Conservation (phyloP, 2,329 filamentous ascomycete genomes). For the Pestalotiopsis sp. region DNA sequence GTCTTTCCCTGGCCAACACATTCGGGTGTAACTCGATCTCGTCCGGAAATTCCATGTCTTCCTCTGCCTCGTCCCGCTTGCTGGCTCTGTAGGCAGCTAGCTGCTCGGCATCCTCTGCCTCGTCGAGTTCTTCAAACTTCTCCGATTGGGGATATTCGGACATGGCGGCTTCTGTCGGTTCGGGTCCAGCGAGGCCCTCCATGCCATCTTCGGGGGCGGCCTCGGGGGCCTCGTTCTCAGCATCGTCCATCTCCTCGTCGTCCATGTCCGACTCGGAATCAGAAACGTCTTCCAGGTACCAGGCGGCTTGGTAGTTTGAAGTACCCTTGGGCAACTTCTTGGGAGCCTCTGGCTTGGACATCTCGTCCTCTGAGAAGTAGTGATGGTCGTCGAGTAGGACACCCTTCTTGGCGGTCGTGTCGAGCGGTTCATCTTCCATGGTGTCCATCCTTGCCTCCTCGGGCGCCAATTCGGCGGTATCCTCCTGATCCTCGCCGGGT, state of each 20-base stretch:
- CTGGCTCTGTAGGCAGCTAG: slow-evolving; percentile 79
- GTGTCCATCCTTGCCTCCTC: slow-evolving; percentile 77
- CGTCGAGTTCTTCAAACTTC: slow-evolving; percentile 84
- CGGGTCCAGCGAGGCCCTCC: slow-evolving; percentile 67
- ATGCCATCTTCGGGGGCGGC: slow-evolving; percentile 81
- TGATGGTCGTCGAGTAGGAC: slow-evolving; percentile 96
- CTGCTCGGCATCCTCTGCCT: slow-evolving; percentile 77
- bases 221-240: slow-evolving; percentile 38
- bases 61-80: slow-evolving; percentile 79
- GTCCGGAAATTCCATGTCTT: slow-evolving; percentile 94
- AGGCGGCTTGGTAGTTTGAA: slow-evolving; percentile 90
- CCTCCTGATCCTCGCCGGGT: slow-evolving; percentile 80
- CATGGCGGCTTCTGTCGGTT: slow-evolving; percentile 75
- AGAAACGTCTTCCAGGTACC: slow-evolving; percentile 79
- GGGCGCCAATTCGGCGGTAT: slow-evolving; percentile 80
- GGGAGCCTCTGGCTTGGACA: slow-evolving; percentile 60
- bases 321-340: slow-evolving; percentile 87
- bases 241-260: slow-evolving; percentile 54
- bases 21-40: slow-evolving; percentile 94
- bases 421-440: slow-evolving; percentile 47
- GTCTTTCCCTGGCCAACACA: slow-evolving; percentile 80
- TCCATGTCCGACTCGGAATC: slow-evolving; percentile 81
- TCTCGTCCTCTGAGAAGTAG: slow-evolving; percentile 91
- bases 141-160: slow-evolving; percentile 95
- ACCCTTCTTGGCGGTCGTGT: slow-evolving; percentile 68